phyloP scores from a whole-genome alignment of 495 filamentous ascomycete species.

The Hypoxylon fuscum region DNA sequence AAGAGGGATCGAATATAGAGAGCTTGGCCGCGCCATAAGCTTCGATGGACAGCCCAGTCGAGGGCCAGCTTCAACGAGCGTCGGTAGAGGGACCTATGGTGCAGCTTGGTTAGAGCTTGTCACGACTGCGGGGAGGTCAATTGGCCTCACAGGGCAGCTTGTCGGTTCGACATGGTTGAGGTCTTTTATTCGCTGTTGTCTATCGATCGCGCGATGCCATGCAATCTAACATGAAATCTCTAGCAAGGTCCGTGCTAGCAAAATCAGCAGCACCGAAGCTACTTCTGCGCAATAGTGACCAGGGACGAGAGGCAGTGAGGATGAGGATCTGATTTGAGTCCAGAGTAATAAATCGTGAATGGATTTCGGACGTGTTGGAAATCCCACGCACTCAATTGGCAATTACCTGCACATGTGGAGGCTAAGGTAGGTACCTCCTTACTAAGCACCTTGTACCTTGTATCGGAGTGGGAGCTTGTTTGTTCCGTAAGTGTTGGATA shows the following conservation, averaged over 20 bases:
- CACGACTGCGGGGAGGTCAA: conserved; percentile 1
- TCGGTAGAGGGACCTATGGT: conserved; percentile 86
- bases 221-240: conserved; percentile 9
- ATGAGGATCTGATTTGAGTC: not conserved
- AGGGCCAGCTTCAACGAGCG: conserved; percentile 91
- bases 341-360: conserved; percentile 8
- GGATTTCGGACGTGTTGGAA: conserved; percentile 27
- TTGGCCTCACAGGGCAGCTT: conserved; percentile 56
- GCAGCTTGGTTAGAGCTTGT: conserved; percentile 24
- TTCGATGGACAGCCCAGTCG: conserved; percentile 91
- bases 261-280: conserved; percentile 7
- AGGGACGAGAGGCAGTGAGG: not conserved
- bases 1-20: conserved; percentile 95
- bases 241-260: conserved; percentile 7
- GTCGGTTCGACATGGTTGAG: conserved; percentile 57
- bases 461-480: conserved; percentile 20
- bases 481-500: conserved; percentile 1
- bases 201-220: conserved; percentile 13
- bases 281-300: conserved; percentile 7
- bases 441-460: not conserved
- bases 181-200: conserved; percentile 19
- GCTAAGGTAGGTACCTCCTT: no score
- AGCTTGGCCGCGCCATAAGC: conserved; percentile 93
- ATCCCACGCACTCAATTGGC: conserved; percentile 38
- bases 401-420: no score